Evolutionary conservation across 805 yeast species (phyloP).

Genomic region (Kluyveromyces dobzhanskii): DNA sequence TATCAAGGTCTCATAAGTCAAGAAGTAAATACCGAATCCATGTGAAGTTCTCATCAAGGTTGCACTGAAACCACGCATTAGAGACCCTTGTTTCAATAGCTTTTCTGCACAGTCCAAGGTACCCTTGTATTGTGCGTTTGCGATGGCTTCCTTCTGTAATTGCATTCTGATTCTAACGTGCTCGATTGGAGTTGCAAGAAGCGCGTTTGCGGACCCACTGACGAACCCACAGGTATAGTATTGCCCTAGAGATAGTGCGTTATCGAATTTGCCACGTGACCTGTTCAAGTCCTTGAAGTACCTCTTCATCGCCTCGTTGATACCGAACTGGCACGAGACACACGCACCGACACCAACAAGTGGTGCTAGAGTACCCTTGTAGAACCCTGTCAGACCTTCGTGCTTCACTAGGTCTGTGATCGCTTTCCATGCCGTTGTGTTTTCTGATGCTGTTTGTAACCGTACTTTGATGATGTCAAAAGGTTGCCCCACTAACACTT

Average conservation of each 20-base stretch:
- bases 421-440: conserved; percentile 64
- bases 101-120: conserved; percentile 35
- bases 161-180: conserved; percentile 90
- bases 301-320: conserved; percentile 90
- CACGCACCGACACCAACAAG: conserved; percentile 95
- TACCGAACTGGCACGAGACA: conserved; percentile 93
- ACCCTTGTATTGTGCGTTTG: conserved; percentile 48
- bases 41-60: conserved; percentile 77
- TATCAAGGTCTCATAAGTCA: conserved; percentile 83
- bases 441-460: conserved; percentile 77
- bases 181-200: conserved; percentile 89
- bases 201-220: conserved; percentile 90
- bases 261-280: neutral
- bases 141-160: conserved; percentile 40
- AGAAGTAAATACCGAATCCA: conserved; percentile 84
- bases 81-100: conserved; percentile 45
- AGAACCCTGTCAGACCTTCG: conserved; percentile 83
- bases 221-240: conserved; percentile 81
- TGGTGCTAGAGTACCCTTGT: conserved; percentile 92
- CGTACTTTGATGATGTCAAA: conserved; percentile 93
- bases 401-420: conserved; percentile 58
- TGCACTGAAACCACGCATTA: conserved; percentile 76
- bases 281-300: conserved; percentile 31
- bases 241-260: conserved; percentile 39
- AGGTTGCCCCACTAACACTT: conserved; percentile 93